Conservation (phyloP, 306 rosid genomes). For the Senna siamea region DNA sequence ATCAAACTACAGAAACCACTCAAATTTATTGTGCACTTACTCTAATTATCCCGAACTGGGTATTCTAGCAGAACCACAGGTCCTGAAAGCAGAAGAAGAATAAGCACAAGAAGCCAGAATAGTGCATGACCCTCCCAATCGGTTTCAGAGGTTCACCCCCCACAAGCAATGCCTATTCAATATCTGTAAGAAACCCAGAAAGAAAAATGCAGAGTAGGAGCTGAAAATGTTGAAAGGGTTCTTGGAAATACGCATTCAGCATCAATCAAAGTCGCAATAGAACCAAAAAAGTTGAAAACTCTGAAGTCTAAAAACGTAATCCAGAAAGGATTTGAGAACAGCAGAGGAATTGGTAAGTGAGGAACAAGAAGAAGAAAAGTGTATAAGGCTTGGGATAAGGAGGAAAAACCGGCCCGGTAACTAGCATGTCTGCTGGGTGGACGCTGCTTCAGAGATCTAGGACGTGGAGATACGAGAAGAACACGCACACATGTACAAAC, state of each 20-base stretch:
- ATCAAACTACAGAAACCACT: too few species aligned
- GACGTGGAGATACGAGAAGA: slow-evolving; percentile 66
- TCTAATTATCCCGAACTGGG: slow-evolving; percentile 28
- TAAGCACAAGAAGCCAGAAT: too few species aligned
- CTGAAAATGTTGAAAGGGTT: slow-evolving; percentile 37
- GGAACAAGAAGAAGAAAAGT: slow-evolving; percentile 35
- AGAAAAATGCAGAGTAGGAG: slow-evolving; percentile 20
- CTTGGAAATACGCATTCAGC: slow-evolving; percentile 37
- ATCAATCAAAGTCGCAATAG: slow-evolving; percentile 34
- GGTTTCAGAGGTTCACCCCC: slow-evolving; percentile 38
- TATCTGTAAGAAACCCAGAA: slow-evolving; percentile 31
- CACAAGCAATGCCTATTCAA: slow-evolving; percentile 42
- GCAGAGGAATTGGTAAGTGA: slow-evolving; percentile 27
- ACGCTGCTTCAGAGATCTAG: slow-evolving; percentile 63
- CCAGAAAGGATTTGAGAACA: slow-evolving; percentile 30
- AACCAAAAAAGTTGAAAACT: slow-evolving; percentile 36
- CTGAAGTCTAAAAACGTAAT: too few species aligned
- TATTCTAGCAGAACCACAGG: slow-evolving; percentile 26
- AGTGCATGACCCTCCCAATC: slow-evolving; percentile 32
- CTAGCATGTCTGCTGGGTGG: too few species aligned
- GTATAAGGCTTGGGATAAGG: slow-evolving; percentile 37
- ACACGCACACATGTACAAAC: slow-evolving; percentile 44
- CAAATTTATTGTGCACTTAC: slow-evolving; percentile 42
- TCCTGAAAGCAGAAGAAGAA: slow-evolving; percentile 30
- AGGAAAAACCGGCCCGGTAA: slow-evolving; percentile 42